A percentile compares a stretch with the other conserved stretches of the same genome.
Evolutionary conservation across 352 stramenopile genomes (phyloP).

Genomic region (Phytopythium oedochilum): DNA sequence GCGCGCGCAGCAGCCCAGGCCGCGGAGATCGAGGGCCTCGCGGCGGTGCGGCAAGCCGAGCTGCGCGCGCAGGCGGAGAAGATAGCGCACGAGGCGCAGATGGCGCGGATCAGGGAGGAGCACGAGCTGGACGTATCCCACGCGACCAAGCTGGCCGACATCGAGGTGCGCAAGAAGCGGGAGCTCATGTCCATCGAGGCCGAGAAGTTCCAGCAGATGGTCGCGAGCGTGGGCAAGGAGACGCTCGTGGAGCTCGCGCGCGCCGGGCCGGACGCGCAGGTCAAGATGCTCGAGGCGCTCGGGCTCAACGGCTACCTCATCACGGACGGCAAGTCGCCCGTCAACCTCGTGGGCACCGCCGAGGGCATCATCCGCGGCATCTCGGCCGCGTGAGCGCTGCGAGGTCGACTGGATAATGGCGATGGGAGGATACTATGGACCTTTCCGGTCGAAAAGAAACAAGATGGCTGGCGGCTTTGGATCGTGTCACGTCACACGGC

Average conservation of each 20-base stretch:
- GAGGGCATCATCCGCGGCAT: conserved; percentile 74
- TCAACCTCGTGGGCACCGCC: conserved; percentile 72
- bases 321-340: conserved; percentile 76
- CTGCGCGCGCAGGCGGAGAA: conserved; percentile 54
- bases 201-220: conserved; percentile 83
- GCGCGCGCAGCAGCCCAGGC: conserved; percentile 59
- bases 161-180: conserved; percentile 74
- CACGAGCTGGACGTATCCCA: conserved; percentile 53
- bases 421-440: too few relatives aligned
- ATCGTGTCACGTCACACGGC: neutral
- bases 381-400: conserved; percentile 21
- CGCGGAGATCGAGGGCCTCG: conserved; percentile 67
- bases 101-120: conserved; percentile 51
- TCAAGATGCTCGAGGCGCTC: conserved; percentile 71
- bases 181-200: conserved; percentile 75
- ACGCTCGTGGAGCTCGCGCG: conserved; percentile 73
- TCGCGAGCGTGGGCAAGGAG: conserved; percentile 63
- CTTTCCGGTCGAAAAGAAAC: too few relatives aligned
- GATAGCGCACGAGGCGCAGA: conserved; percentile 63
- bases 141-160: conserved; percentile 52
- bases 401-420: too few relatives aligned
- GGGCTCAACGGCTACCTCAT: conserved; percentile 82
- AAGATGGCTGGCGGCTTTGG: neutral
- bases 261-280: conserved; percentile 66
- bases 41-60: conserved; percentile 66